phyloP scores from a whole-genome alignment of 2,329 filamentous ascomycete genomes.

The Paracoccidioides brasiliensis region DNA sequence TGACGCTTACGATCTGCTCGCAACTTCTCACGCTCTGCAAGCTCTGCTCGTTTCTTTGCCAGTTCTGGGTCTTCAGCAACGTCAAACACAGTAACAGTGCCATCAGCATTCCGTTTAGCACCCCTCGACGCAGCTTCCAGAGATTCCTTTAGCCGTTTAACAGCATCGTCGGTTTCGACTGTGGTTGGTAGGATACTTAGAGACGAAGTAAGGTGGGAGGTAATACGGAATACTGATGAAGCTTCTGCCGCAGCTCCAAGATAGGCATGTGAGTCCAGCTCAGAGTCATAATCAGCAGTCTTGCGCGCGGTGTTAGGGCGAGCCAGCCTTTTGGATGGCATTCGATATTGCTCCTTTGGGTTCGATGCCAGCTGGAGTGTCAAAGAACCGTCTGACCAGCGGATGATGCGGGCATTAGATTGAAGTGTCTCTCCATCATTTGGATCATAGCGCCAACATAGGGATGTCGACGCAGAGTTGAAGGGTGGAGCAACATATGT shows the following conservation, averaged over 20 bases:
- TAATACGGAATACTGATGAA: slow-evolving; percentile 45
- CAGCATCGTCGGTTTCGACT: slow-evolving; percentile 45
- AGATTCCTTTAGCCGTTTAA: slow-evolving; percentile 48
- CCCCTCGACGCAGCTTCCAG: slow-evolving; percentile 44
- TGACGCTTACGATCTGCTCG: slow-evolving; percentile 42
- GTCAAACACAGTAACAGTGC: slow-evolving; percentile 43
- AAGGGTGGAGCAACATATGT: slow-evolving; percentile 50
- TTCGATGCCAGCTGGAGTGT: slow-evolving; percentile 53
- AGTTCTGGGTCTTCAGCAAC: slow-evolving; percentile 51
- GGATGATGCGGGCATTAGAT: slow-evolving; percentile 52
- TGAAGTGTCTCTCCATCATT: slow-evolving; percentile 44
- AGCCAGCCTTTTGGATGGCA: slow-evolving; percentile 45
- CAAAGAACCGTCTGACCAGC: slow-evolving; percentile 55
- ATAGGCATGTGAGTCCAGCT: slow-evolving; percentile 51
- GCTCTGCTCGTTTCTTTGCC: slow-evolving; percentile 46
- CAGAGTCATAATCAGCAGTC: slow-evolving; percentile 39
- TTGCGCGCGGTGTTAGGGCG: slow-evolving; percentile 40
- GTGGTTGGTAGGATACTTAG: slow-evolving; percentile 45
- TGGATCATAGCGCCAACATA: slow-evolving; percentile 55
- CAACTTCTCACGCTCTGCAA: slow-evolving; percentile 45
- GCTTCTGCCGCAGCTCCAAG: slow-evolving; percentile 46
- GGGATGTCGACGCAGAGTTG: slow-evolving; percentile 49
- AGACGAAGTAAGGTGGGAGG: slow-evolving; percentile 49
- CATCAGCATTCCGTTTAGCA: slow-evolving; percentile 37
- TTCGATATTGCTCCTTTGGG: slow-evolving; percentile 47